Base-by-base conservation (phyloP, 2,329 filamentous ascomycete species). In the Malbranchea cinnamomea region DNA sequence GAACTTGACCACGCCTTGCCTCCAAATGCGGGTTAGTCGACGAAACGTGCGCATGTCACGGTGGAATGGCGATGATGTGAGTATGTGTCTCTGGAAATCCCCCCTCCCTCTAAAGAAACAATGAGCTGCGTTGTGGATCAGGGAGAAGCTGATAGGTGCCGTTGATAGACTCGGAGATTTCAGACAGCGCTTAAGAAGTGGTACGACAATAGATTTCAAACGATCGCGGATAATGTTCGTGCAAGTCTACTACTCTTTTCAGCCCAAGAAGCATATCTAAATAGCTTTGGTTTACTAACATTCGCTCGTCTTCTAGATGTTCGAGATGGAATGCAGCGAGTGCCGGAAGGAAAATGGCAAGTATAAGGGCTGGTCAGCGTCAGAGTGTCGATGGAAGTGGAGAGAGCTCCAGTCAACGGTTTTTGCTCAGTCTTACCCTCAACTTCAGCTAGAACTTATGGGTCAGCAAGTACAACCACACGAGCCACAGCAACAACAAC, bases 11-110 rank as follows among this genome's bases (percentile, higher is more conserved):
- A 49, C 56, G 35, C 53, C 56, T 4, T 45, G 54, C 18, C 42
- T 59, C 34, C 56, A 59, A 40, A 59, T 59, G 56, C 50, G 56
- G 18, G 46, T 56, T 35, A 39, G 47, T 20, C 54, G 56, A 18
- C 31, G 33, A 26, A 30, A 30, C 22, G 40, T 53, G 24, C 48
- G 51, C 25, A 51, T 53, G 31, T 45, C 52, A 30, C 46, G 51
- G 23, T 59, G 56, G 55, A 52, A 55, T 33, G 51, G 56, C 35
- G 44, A 50, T 32, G 53, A 59, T 57, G 53, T 59, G 53, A 56
- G 54, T 58, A 56, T 43, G 56, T 56, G 45, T 39, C 18, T 24
- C 11, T 31, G 4, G 37, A 22, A 28, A 35, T 17, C 18, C 31
- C 26, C 21, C 14, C 11, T 18, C 33, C n/a, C 6, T 15, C 12